Evolutionary conservation across 1,284 basidiomycete genomes (phyloP).

Genomic region (Testicularia cyperi): DNA sequence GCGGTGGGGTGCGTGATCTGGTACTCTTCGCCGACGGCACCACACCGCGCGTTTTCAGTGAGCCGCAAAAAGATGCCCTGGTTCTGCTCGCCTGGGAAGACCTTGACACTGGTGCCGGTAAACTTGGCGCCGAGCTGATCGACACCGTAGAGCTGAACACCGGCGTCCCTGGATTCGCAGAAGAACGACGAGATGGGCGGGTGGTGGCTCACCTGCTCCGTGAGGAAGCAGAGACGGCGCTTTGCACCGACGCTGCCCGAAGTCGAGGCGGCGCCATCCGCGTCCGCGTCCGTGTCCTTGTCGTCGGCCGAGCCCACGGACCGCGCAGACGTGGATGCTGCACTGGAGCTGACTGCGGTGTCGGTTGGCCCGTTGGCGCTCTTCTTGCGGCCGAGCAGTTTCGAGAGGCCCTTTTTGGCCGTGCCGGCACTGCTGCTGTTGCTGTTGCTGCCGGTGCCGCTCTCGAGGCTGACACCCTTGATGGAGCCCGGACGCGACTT

Average conservation of each 20-base stretch:
- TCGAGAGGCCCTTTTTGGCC: constrained; percentile 34
- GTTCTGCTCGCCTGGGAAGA: constrained; percentile 66
- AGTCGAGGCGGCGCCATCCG: constrained; percentile 19
- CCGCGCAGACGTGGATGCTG: constrained; percentile 3
- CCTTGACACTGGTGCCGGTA: constrained; percentile 59
- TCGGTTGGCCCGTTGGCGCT: constrained; percentile 12
- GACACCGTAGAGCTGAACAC: constrained; percentile 61
- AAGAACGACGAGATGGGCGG: constrained; percentile 86
- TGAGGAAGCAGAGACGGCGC: constrained; percentile 47
- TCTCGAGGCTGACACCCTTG: constrained; percentile 15
- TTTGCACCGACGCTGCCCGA: constrained; percentile 12
- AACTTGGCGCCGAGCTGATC: constrained; percentile 83
- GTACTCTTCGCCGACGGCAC: constrained; percentile 49
- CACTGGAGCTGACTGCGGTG: too few species aligned
- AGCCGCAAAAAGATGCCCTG: constrained; percentile 73
- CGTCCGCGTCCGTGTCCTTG: constrained; percentile 9
- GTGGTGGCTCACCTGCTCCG: constrained; percentile 79
- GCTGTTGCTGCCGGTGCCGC: constrained; percentile 5
- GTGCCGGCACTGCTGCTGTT: too few species aligned
- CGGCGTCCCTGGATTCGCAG: constrained; percentile 49
- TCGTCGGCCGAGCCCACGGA: constrained; percentile 1
- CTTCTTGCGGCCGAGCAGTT: constrained; percentile 38
- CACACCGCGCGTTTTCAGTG: constrained; percentile 37
- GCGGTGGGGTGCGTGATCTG: constrained; percentile 87
- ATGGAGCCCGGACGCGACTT: constrained; percentile 27